These are phyloP conservation scores for Pilatotrama ljubarskyi DNA, from an alignment of 768 basidiomycete genomes.

Conservation along the genomic window DNA sequence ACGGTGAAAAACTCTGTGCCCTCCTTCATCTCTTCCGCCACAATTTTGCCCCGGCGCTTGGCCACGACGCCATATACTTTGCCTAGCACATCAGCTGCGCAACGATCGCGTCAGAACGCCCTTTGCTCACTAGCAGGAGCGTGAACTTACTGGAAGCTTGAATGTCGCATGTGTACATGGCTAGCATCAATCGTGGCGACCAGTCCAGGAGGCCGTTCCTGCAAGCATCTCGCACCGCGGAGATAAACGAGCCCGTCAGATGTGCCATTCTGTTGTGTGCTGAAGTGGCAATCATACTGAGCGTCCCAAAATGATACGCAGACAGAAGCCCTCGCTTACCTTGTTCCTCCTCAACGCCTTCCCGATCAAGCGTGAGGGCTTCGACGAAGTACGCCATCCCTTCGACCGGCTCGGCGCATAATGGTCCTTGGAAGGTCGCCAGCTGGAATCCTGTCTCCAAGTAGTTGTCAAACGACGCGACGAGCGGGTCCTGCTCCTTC, in stretches of 20 bases:
- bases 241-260: constrained; percentile 87
- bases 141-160: constrained; percentile 86
- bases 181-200: constrained; percentile 95
- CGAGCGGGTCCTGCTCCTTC: constrained; percentile 24
- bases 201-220: constrained; percentile 90
- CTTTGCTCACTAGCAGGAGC: not conserved
- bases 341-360: constrained; percentile 62
- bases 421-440: constrained; percentile 89
- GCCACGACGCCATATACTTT: constrained; percentile 97
- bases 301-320: constrained; percentile 9
- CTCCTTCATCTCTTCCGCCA: constrained; percentile 99
- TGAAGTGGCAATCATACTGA: constrained; percentile 32
- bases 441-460: constrained; percentile 95
- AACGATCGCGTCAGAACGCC: constrained; percentile 14
- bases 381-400: constrained; percentile 93
- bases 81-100: constrained; percentile 88
- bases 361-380: constrained; percentile 60
- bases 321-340: constrained; percentile 39
- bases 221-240: constrained; percentile 87
- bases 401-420: constrained; percentile 94
- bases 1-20: constrained; percentile 95
- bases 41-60: constrained; percentile 84
- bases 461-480: constrained; percentile 72
- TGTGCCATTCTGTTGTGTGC: constrained; percentile 82
- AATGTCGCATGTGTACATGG: constrained; percentile 99